Evolutionary conservation across 2,329 filamentous ascomycete genomes (phyloP).

Genomic region (Colletotrichum tanaceti): DNA sequence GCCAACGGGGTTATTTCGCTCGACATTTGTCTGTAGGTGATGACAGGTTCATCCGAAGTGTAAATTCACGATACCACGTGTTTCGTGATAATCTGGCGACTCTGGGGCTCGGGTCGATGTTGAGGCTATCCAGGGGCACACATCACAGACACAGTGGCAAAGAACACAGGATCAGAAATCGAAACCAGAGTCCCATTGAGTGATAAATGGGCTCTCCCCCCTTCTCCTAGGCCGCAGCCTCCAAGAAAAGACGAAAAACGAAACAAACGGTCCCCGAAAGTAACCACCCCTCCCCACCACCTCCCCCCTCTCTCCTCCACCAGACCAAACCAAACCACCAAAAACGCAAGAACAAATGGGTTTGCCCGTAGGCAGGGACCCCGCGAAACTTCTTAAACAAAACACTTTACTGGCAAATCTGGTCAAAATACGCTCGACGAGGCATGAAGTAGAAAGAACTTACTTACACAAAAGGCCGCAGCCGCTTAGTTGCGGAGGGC

Average conservation of each 20-base stretch:
- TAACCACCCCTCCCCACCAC: too few relatives aligned
- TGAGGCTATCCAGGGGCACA: background rate
- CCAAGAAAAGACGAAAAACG: too few relatives aligned
- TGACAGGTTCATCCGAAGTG: too few relatives aligned
- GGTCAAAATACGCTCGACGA: background rate
- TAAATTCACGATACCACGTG: background rate
- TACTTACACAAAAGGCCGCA: conserved; percentile 17
- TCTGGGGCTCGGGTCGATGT: too few relatives aligned
- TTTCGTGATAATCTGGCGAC: too few relatives aligned
- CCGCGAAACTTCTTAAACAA: background rate
- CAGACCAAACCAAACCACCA: background rate
- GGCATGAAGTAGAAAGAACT: background rate
- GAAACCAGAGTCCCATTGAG: background rate
- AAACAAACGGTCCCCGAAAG: too few relatives aligned
- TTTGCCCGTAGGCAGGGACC: conserved; percentile 37
- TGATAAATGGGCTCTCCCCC: background rate
- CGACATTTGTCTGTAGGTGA: too few relatives aligned
- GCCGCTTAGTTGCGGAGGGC: conserved; percentile 9
- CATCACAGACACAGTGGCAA: background rate
- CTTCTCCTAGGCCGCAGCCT: background rate
- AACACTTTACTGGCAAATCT: background rate
- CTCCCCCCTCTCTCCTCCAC: background rate
- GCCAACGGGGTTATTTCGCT: too few relatives aligned
- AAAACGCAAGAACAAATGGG: background rate
- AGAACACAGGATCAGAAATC: background rate